These are phyloP conservation scores for Hypoxylon cercidicola DNA, from an alignment of 495 filamentous ascomycete genomes.

Conservation along the genomic window DNA sequence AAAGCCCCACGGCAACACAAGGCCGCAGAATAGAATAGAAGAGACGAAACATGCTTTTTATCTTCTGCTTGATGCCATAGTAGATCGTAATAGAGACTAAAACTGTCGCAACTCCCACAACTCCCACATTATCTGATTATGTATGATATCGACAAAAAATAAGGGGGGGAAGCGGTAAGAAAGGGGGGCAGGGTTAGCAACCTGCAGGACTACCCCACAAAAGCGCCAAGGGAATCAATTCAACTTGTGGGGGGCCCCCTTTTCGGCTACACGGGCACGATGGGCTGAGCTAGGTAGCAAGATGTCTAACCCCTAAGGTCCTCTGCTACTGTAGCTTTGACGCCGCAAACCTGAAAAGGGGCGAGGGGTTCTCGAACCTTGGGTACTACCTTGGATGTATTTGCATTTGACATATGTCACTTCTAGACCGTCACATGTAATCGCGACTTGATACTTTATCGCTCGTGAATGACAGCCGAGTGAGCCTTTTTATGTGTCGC, in stretches of 20 bases:
- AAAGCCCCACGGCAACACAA: too few species aligned
- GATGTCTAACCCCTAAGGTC: neutral
- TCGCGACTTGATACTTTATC: neutral
- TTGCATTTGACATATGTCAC: neutral
- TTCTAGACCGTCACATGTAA: neutral
- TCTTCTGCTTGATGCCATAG: neutral
- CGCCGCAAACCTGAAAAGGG: conserved; percentile 4
- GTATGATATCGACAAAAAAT: conserved; percentile 23
- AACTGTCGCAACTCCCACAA: neutral
- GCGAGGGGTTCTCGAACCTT: conserved; percentile 9
- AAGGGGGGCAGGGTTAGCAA: conserved; percentile 17
- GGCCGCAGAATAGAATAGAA: neutral
- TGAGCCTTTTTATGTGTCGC: neutral
- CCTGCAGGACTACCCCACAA: conserved; percentile 34
- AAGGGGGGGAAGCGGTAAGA: conserved; percentile 18
- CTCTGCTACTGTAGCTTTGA: neutral
- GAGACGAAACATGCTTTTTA: neutral
- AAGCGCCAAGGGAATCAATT: conserved; percentile 30
- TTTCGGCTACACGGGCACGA: conserved; percentile 23
- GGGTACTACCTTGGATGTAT: neutral
- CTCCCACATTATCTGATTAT: conserved; percentile 12
- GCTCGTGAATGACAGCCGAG: neutral
- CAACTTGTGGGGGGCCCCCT: conserved; percentile 19
- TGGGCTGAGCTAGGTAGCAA: neutral
- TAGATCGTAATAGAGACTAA: conserved; percentile 32